Conservation (phyloP, 768 basidiomycete genomes). For the Pholiota molesta region DNA sequence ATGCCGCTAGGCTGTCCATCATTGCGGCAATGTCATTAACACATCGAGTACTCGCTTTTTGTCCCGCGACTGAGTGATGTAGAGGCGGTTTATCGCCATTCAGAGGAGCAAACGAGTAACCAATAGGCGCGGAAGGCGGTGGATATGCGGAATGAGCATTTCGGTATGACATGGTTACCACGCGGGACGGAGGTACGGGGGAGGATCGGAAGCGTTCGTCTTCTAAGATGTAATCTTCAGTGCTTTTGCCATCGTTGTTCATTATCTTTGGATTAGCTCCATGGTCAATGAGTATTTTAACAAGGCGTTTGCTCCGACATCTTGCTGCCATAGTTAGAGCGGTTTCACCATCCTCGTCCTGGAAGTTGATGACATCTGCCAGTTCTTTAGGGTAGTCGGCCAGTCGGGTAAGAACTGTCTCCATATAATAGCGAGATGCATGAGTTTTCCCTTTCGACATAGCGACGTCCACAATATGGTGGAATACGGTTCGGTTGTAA, state of each 20-base stretch:
- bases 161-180: conserved; percentile 70
- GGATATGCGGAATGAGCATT: conserved; percentile 67
- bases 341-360: conserved; percentile 98
- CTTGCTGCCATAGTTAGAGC: conserved; percentile 96
- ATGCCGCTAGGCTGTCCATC: conserved; percentile 84
- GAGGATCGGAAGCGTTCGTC: conserved; percentile 97
- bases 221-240: conserved; percentile 98
- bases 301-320: conserved; percentile 92
- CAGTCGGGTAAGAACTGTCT: conserved; percentile 85
- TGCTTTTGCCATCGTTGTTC: conserved; percentile 94
- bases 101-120: conserved; percentile 47
- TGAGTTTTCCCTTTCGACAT: conserved; percentile 98
- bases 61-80: conserved; percentile 84
- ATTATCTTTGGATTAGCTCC: conserved; percentile 94
- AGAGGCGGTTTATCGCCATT: conserved; percentile 72
- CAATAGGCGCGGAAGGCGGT: conserved; percentile 40
- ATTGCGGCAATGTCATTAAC: conserved; percentile 84
- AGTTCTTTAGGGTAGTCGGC: conserved; percentile 94
- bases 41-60: conserved; percentile 83
- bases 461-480: conserved; percentile 96
- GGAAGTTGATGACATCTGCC: conserved; percentile 98
- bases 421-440: conserved; percentile 98
- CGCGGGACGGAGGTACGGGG: conserved; percentile 75
- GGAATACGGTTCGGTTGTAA: conserved; percentile 95
- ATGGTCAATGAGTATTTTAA: conserved; percentile 94